Base-by-base conservation (phyloP, 164 flowering plant genomes). In the Magnolia officinalis region DNA sequence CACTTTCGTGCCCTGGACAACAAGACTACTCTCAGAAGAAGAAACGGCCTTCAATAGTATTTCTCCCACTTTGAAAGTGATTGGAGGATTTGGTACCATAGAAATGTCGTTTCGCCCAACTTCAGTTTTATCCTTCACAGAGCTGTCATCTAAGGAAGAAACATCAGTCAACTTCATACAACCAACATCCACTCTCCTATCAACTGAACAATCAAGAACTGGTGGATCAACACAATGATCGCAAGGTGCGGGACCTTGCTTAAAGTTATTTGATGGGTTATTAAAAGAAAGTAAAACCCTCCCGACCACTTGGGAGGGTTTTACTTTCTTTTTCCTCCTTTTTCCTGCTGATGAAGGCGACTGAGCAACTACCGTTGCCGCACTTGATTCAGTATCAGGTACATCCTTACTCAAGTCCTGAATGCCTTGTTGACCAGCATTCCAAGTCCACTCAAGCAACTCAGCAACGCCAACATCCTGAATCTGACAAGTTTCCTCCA, bases 1-100 rank as follows among this genome's bases (percentile, higher is more conserved):
- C n/a, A 81, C 89, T 71, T 71, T 84, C 82, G 86, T 83, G 51
- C 79, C 81, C 61, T 83, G 91, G 76, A 26, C 76, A 67, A 75
- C 26, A 81, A 77, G 85, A 59, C 84, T 74, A 45, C 55, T 77
- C 70, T 90, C 98, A 64, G 95, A 77, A 10, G 96, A 85, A 72
- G 93, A 85, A 76, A 65, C 85, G 51, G 90, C 89, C 89, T 74
- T 89, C 49, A 77, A 74, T 68, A 92, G 74, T 52, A 93, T 88
- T 83, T 96, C 99, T 45, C 93, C 83, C 52, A 98, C 97, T 79
- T 86, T 91, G 83, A 90, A 91, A 81, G 81, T 74, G 50, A 79
- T 50, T 70, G 85, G 82, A 64, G 88, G 79, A 85, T 73, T 86
- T 20, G 79, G 72, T 24, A 77, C 80, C 75, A 75, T 71, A 55